A percentile compares a stretch with the other conserved stretches of the same genome.
These are phyloP conservation scores for Eimeria necatrix DNA, from an alignment of 169 alveolate species.

Conservation along the genomic window DNA sequence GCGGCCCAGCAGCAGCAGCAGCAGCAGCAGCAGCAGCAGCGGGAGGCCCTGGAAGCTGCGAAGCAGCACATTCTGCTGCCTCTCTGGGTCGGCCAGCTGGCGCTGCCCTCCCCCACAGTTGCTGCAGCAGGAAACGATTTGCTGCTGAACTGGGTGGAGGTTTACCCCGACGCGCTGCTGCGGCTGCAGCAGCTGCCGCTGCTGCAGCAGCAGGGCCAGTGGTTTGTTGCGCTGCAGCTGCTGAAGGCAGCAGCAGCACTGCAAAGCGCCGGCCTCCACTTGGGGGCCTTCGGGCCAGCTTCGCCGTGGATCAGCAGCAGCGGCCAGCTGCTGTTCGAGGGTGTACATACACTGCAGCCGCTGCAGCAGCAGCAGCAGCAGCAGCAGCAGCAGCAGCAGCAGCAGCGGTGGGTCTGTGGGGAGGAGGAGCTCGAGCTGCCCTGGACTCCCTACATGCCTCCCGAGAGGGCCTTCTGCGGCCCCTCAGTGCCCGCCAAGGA, in stretches of 20 bases:
- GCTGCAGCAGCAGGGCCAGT: slow-evolving; percentile 54
- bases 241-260: slow-evolving; percentile 60
- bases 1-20: slow-evolving; percentile 31
- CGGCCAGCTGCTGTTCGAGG: slow-evolving; percentile 52
- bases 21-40: slow-evolving; percentile 36
- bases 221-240: slow-evolving; percentile 65
- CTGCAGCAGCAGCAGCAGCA: background rate
- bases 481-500: background rate
- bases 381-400: slow-evolving; percentile 44
- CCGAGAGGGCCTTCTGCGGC: slow-evolving; percentile 37
- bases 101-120: slow-evolving; percentile 28
- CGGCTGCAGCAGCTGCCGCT: slow-evolving; percentile 65
- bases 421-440: background rate
- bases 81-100: slow-evolving; percentile 37
- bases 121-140: slow-evolving; percentile 28
- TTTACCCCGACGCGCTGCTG: slow-evolving; percentile 46
- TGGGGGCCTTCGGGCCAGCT: slow-evolving; percentile 47
- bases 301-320: slow-evolving; percentile 31
- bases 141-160: slow-evolving; percentile 40
- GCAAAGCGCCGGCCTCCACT: slow-evolving; percentile 31
- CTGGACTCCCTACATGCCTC: slow-evolving; percentile 37
- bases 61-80: slow-evolving; percentile 5
- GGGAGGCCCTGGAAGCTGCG: background rate
- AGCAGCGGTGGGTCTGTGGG: background rate
- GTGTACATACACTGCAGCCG: slow-evolving; percentile 48